phyloP scores from a whole-genome alignment of 2,329 filamentous ascomycete genomes.

The Sarocladium kiliense region DNA sequence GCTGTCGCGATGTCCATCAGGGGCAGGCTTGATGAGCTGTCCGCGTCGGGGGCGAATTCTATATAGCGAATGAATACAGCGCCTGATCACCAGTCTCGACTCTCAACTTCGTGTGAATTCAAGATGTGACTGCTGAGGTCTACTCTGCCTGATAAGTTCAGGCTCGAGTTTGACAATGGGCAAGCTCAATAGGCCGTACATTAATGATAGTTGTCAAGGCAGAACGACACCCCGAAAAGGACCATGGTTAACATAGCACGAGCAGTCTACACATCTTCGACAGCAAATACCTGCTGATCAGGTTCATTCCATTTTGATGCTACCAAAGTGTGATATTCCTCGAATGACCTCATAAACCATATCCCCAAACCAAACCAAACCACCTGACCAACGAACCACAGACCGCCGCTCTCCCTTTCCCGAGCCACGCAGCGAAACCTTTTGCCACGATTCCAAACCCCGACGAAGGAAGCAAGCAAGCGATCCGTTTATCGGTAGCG shows the following conservation, averaged over 20 bases:
- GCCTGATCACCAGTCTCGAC: constrained; percentile 11
- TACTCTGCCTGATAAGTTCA: too few relatives aligned
- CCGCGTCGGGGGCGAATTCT: not conserved
- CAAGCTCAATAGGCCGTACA: too few relatives aligned
- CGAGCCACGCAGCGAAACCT: not conserved
- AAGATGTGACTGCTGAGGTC: too few relatives aligned
- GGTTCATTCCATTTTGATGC: constrained; percentile 10
- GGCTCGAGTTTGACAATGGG: too few relatives aligned
- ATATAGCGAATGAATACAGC: constrained; percentile 18
- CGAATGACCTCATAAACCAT: constrained; percentile 8
- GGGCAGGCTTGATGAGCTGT: too few relatives aligned
- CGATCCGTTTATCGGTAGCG: constrained; percentile 73
- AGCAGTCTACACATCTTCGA: not conserved
- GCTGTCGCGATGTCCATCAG: too few relatives aligned
- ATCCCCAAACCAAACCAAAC: constrained; percentile 1
- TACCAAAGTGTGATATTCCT: constrained; percentile 6
- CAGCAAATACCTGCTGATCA: constrained; percentile 8
- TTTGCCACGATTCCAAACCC: not conserved
- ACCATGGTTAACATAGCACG: too few relatives aligned
- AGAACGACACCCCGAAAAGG: too few relatives aligned
- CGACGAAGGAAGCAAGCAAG: not conserved
- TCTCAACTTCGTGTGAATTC: too few relatives aligned
- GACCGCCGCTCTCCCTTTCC: not conserved
- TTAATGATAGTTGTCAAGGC: too few relatives aligned
- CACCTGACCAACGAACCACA: not conserved